Base-by-base conservation (phyloP, 768 basidiomycete species). In the Strobilomyces confusus region DNA sequence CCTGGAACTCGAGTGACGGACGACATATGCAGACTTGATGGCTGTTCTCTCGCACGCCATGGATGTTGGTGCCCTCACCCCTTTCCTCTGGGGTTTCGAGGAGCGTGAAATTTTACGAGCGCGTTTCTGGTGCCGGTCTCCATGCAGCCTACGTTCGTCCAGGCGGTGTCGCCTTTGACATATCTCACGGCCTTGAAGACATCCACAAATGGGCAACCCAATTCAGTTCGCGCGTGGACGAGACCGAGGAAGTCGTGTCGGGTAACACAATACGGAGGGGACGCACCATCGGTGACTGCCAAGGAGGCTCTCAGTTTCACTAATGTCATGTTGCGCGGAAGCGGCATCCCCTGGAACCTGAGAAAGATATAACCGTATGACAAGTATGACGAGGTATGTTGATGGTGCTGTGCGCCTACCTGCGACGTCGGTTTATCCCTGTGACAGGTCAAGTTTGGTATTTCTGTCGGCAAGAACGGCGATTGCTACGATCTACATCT, bases 231-330 rank as follows among this genome's bases (percentile, higher is more conserved):
- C 82, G 95, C 57, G 79, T 99, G 25, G 95, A 99, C 66, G 95
- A 98, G 74, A 89, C 98, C 59, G 95, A 99, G 73, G 94, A 98
- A 72, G 93, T 99, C 59, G 86, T 99, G 30, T 94, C 92, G 3
- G 95, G 88, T 2, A 98, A 99, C 75, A 84, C 95, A 65, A 95
- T 99, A 73, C 98, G 95, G 95, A 95, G 95, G 72, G 83, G 89
- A 63, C 81, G 95, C 55, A 99, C 95, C 9, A 73, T 97, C 48
- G 93, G 95, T 99, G 38, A 93, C 91, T 20, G 93, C 93, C 19
- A 86, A 97, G 29, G 29, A 29, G 29, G 89, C 90, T 66, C 97
- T 93, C 70, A 80, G 84, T 56, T 98, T 99, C 77, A 91, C 89
- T 37, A 95, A 95, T 57, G 95, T 98, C 63, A 98, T 98, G 95